Evolutionary conservation across 768 basidiomycete species (phyloP).

Genomic region (Suillus cothurnatus): DNA sequence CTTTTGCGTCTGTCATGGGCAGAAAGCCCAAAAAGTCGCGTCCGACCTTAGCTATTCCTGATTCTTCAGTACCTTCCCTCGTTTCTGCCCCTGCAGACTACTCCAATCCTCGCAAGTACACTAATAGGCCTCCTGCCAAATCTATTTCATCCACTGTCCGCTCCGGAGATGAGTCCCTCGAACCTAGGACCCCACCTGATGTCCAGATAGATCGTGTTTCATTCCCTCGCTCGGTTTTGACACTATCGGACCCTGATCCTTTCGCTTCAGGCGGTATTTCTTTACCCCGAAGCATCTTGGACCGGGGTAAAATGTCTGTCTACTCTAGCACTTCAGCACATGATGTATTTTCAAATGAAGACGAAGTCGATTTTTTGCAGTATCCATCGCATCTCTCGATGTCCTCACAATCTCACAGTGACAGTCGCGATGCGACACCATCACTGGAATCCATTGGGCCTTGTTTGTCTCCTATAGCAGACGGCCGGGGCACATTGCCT

Average conservation of each 20-base stretch:
- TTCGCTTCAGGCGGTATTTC: conserved; percentile 56
- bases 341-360: conserved; percentile 45
- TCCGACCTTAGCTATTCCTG: conserved; percentile 53
- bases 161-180: conserved; percentile 55
- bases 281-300: conserved; percentile 38
- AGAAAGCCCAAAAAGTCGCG: conserved; percentile 61
- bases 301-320: conserved; percentile 52
- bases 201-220: conserved; percentile 28
- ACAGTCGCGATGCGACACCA: conserved; percentile 1
- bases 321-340: conserved; percentile 54
- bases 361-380: conserved; percentile 38
- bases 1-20: conserved; percentile 62
- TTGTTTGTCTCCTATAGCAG: conserved; percentile 5
- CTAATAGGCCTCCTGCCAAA: conserved; percentile 50
- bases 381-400: conserved; percentile 60
- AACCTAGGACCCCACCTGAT: conserved; percentile 58
- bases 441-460: conserved; percentile 4
- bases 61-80: conserved; percentile 37
- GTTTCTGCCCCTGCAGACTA: conserved; percentile 18
- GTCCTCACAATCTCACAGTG: conserved; percentile 52
- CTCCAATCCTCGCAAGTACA: conserved; percentile 26
- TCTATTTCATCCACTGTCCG: conserved; percentile 55
- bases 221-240: conserved; percentile 53
- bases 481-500: conserved; percentile 10
- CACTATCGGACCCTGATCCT: conserved; percentile 65